A percentile compares a stretch with the other conserved stretches of the same genome.
These are phyloP conservation scores for Apiospora sp. DNA, from an alignment of 2,329 filamentous ascomycete genomes.

Conservation along the genomic window DNA sequence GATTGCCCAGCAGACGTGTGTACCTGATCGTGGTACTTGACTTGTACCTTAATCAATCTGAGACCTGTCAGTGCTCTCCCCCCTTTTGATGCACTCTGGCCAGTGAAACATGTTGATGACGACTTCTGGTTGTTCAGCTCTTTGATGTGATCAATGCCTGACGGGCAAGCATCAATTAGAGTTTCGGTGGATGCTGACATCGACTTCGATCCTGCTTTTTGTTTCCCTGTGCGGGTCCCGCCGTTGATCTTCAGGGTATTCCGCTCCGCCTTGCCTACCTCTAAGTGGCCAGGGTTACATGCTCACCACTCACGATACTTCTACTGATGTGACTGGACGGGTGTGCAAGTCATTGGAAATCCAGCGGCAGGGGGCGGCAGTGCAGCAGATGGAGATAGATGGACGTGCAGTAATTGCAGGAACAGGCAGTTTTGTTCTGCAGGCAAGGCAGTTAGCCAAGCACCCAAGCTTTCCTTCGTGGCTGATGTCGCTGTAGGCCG, in stretches of 20 bases:
- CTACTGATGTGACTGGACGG: not conserved
- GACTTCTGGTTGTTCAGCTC: not conserved
- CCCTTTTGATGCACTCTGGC: constrained; percentile 1
- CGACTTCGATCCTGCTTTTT: constrained; percentile 11
- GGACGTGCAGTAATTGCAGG: not conserved
- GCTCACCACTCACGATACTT: not conserved
- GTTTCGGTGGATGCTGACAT: constrained; percentile 19
- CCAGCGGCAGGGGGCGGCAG: constrained; percentile 1
- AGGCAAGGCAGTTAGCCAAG: constrained; percentile 3
- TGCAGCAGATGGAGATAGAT: not conserved
- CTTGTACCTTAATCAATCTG: not conserved
- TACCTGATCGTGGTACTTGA: not conserved
- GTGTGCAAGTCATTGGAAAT: not conserved
- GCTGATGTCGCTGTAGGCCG: not conserved
- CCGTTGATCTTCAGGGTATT: constrained; percentile 19
- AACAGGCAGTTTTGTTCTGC: not conserved
- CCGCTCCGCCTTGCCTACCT: not conserved
- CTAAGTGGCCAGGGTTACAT: not conserved
- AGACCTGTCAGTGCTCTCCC: constrained; percentile 1
- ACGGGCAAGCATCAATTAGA: constrained; percentile 2
- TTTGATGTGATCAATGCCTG: constrained; percentile 9
- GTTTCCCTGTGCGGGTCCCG: not conserved
- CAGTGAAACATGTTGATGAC: constrained; percentile 13
- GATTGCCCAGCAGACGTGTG: not conserved
- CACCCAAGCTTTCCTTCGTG: not conserved